Evolutionary conservation across 2,329 filamentous ascomycete genomes (phyloP).

Genomic region (Trichoderma atroviride): DNA sequence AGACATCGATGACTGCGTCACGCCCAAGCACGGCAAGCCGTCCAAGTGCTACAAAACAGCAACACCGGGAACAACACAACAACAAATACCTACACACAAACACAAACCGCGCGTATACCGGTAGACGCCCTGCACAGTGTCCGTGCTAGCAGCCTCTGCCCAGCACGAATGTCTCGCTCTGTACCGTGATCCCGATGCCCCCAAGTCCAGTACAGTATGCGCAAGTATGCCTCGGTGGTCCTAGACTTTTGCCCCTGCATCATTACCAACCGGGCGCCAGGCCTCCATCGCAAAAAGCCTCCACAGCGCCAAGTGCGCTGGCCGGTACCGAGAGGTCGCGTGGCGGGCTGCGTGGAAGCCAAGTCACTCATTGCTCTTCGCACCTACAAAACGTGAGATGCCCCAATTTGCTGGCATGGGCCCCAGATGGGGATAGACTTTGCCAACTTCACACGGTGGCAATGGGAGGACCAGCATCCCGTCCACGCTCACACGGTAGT

Average conservation of each 20-base stretch:
- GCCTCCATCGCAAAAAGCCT: conserved; percentile 1
- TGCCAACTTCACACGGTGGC: not conserved
- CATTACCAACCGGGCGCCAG: conserved; percentile 4
- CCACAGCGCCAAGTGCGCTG: conserved; percentile 16
- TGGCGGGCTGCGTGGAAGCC: conserved; percentile 23
- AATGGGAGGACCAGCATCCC: not conserved
- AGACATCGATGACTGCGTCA: not conserved
- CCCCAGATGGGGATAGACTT: not conserved
- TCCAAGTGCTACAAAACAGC: not conserved
- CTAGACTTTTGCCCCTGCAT: conserved; percentile 8
- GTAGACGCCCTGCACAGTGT: conserved; percentile 1
- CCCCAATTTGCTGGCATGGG: not conserved
- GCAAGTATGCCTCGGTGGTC: not conserved
- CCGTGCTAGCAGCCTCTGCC: not conserved
- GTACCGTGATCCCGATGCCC: not conserved
- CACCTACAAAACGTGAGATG: not conserved
- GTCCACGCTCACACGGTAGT: not conserved
- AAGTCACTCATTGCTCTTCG: conserved; percentile 9
- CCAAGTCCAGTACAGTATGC: not conserved
- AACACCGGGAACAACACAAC: not conserved
- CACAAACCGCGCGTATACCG: conserved; percentile 5
- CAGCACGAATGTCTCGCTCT: not conserved
- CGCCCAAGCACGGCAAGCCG: not conserved
- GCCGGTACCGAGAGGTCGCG: conserved; percentile 27
- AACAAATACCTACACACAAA: not conserved